Base-by-base conservation (phyloP, 441 rosid species). In the Hura crepitans region DNA sequence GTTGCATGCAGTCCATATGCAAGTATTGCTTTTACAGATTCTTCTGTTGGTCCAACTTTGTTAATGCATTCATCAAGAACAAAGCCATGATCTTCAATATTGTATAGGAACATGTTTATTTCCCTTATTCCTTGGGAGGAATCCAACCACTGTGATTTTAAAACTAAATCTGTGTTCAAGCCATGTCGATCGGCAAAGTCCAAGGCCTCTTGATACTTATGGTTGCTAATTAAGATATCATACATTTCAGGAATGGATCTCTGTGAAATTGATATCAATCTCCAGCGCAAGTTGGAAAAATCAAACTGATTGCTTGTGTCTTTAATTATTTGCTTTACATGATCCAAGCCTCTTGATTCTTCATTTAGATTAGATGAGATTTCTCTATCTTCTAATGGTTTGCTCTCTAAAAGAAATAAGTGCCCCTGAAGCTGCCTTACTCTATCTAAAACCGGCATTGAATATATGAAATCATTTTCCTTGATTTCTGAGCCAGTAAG, bases 191-290 rank as follows among this genome's bases (percentile, higher is more conserved):
- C 75, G 56, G 98, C 96, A 86, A 95, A 88, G 62, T 86, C 83
- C 83, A 91, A 68, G 73, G 98, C 99, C 76, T 82, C 85, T 73
- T 89, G 73, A 80, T 89, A 89, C 53, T 87, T 75, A 75, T 78
- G 74, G 62, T 82, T 83, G 76, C 79, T 72, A 67, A 95, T 90
- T 74, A 95, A 82, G 57, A 87, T 80, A 65, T 74, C 83, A 75
- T 88, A 92, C 96, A 95, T 88, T 80, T 95, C 97, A 64, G 85
- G 78, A 71, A 92, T 67, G 68, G 99, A 86, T 84, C 82, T 95
- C 86, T 87, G 84, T 45, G 86, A 85, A 79, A 89, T 81, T 65
- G 99, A 87, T 77, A 84, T 78, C 82, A 92, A 81, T 53, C 82
- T 90, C 97, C 97, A 95, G 22, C 15, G 69, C 82, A 85, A 59